These are phyloP conservation scores for Nothomitra cinnamomea DNA, from an alignment of 2,329 filamentous ascomycete species.

Conservation along the genomic window DNA sequence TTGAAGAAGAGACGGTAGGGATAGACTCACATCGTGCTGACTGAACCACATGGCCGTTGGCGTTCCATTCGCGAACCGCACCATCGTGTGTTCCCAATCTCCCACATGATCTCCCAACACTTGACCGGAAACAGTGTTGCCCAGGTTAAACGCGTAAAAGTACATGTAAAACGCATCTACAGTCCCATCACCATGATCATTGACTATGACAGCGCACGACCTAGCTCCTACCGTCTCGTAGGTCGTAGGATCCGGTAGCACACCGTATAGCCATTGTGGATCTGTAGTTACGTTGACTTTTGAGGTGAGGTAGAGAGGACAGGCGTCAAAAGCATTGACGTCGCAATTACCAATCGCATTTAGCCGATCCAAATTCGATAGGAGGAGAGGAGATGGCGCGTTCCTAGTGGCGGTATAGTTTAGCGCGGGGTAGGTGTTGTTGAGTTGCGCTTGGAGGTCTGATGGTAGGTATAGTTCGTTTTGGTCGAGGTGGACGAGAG, in stretches of 20 bases:
- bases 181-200: constrained; percentile 75
- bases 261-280: constrained; percentile 53
- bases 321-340: constrained; percentile 21
- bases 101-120: constrained; percentile 94
- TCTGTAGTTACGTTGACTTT: constrained; percentile 72
- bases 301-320: constrained; percentile 60
- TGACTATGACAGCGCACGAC: constrained; percentile 37
- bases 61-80: constrained; percentile 72
- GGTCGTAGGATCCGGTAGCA: constrained; percentile 28
- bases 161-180: constrained; percentile 98
- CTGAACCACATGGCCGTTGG: constrained; percentile 82
- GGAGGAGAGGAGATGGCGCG: constrained; percentile 24
- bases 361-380: constrained; percentile 52
- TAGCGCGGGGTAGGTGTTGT: constrained; percentile 23
- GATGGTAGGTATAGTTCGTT: constrained; percentile 27
- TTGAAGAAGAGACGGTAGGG: constrained; percentile 16
- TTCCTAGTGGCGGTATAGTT: constrained; percentile 19
- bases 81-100: constrained; percentile 92
- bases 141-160: constrained; percentile 96
- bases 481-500: constrained; percentile 27
- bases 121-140: constrained; percentile 74
- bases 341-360: constrained; percentile 36
- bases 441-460: constrained; percentile 25
- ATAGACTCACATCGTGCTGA: constrained; percentile 44
- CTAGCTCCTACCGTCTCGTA: constrained; percentile 34